phyloP scores from a whole-genome alignment of 257 asterid genomes.

The Paraleonurus japonicus region DNA sequence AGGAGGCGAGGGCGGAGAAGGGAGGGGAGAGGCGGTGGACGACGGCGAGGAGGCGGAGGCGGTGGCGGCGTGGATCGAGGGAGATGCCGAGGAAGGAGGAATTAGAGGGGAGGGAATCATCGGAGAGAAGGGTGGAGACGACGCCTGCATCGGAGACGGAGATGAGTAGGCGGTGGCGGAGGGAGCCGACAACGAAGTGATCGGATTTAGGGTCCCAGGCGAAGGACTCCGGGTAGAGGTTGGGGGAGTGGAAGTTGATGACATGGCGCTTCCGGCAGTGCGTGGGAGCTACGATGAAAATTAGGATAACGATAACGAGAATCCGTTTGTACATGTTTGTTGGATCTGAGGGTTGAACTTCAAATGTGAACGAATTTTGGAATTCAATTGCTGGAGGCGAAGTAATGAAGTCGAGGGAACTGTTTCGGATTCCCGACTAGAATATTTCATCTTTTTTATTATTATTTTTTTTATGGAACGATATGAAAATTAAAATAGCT shows the following conservation, averaged over 20 bases:
- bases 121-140: slow-evolving; percentile 52
- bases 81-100: slow-evolving; percentile 59
- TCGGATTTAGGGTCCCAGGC: slow-evolving; percentile 69
- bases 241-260: slow-evolving; percentile 62
- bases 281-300: slow-evolving; percentile 20
- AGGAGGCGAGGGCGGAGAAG: slow-evolving; percentile 58
- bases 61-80: slow-evolving; percentile 57
- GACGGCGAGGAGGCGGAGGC: slow-evolving; percentile 73
- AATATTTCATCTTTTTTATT: neutral
- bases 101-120: slow-evolving; percentile 45
- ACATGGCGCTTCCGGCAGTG: slow-evolving; percentile 46
- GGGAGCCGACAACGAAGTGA: slow-evolving; percentile 73
- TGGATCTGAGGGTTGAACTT: neutral
- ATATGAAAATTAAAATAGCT: no score
- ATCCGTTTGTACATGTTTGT: slow-evolving; percentile 23
- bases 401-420: neutral
- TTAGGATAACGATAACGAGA: slow-evolving; percentile 22
- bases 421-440: neutral
- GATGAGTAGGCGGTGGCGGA: slow-evolving; percentile 46
- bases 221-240: slow-evolving; percentile 71
- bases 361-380: neutral
- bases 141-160: slow-evolving; percentile 87
- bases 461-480: no score
- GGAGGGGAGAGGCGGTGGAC: slow-evolving; percentile 49
- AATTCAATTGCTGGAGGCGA: neutral